These are phyloP conservation scores for Babesia ovis DNA, from an alignment of 169 alveolate species.

Conservation along the genomic window DNA sequence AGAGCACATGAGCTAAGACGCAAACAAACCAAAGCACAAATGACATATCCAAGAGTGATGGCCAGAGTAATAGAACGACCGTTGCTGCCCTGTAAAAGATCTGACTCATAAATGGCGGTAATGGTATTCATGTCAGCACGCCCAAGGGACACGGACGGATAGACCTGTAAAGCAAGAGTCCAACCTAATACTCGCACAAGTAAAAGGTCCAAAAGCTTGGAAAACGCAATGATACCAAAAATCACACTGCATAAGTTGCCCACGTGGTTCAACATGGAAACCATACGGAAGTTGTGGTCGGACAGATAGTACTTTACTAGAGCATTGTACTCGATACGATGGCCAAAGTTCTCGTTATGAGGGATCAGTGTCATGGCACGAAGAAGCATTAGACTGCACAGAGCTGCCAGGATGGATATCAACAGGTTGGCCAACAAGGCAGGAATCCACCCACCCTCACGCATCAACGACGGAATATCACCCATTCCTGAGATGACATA, in stretches of 20 bases:
- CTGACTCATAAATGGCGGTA: slow-evolving; percentile 22
- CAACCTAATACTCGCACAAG: slow-evolving; percentile 67
- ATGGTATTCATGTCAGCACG: slow-evolving; percentile 12
- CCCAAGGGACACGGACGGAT: slow-evolving; percentile 64
- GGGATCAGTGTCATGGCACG: slow-evolving; percentile 79
- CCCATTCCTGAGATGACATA: slow-evolving; percentile 61
- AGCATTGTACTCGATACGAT: slow-evolving; percentile 77
- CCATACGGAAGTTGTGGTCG: slow-evolving; percentile 65
- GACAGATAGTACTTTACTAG: slow-evolving; percentile 75
- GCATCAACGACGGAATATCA: slow-evolving; percentile 71
- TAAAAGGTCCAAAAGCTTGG: slow-evolving; percentile 75
- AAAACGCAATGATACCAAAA: slow-evolving; percentile 69
- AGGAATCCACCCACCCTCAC: slow-evolving; percentile 74
- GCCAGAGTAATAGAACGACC: slow-evolving; percentile 38
- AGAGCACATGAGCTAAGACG: slow-evolving; percentile 68
- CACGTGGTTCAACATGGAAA: slow-evolving; percentile 68
- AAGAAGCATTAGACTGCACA: slow-evolving; percentile 76
- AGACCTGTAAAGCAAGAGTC: slow-evolving; percentile 71
- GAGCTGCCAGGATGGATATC: slow-evolving; percentile 65
- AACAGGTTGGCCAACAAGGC: slow-evolving; percentile 68
- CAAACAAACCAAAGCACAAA: slow-evolving; percentile 70
- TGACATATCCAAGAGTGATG: slow-evolving; percentile 74
- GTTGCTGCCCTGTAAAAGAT: not conserved
- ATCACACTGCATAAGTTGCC: slow-evolving; percentile 72
- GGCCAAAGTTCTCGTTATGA: slow-evolving; percentile 74